Base-by-base conservation (phyloP, 1,284 basidiomycete genomes). In the Sanghuangporus sanghuang region DNA sequence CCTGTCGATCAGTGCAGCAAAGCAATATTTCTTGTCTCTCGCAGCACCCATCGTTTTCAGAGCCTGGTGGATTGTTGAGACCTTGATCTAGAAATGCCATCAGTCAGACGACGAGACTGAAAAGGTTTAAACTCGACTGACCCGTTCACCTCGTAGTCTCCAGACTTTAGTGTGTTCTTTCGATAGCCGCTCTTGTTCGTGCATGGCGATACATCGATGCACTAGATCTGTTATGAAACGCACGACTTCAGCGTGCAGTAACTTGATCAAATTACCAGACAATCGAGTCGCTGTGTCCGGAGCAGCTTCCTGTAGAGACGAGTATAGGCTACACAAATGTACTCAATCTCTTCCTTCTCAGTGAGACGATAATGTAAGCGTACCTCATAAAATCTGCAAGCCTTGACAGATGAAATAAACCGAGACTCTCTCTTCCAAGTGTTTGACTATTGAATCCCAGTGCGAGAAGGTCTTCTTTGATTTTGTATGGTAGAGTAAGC, bases 151-250 rank as follows among this genome's bases (percentile, higher is more conserved):
- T 1, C 64, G 68, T 18, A 79, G 69, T 39, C 78, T 75, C 85
- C 87, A 90, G 3, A 78, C 84, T 68, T 82, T 87, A 46, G 80
- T 81, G 38, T 79, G 79, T 44, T 75, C 73, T 72, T 87, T 89
- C 67, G 85, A 70, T 36, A 73, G 72, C 57, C 76, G 72, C 66
- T 87, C 86, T 65, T 85, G 80, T 67, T 88, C 86, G 53, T 80
- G 79, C 42, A 79, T 74, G 6, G 81, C 74, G 52, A 89, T 78
- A 12, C 80, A 75, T 18, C 77, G 77, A 59, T 81, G 79, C 8
- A 86, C 73, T 0, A 83, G 63, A 53, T 82, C 77, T 7, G 79
- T 78, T 12, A 80, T 74, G 67, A 88, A 89, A 53, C 78, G 75
- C 6, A 78, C 74, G 18, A 83, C 69, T 46, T 82, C 78, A 2